Conservation (phyloP, 2,329 filamentous ascomycete genomes). For the Fusarium sp. region DNA sequence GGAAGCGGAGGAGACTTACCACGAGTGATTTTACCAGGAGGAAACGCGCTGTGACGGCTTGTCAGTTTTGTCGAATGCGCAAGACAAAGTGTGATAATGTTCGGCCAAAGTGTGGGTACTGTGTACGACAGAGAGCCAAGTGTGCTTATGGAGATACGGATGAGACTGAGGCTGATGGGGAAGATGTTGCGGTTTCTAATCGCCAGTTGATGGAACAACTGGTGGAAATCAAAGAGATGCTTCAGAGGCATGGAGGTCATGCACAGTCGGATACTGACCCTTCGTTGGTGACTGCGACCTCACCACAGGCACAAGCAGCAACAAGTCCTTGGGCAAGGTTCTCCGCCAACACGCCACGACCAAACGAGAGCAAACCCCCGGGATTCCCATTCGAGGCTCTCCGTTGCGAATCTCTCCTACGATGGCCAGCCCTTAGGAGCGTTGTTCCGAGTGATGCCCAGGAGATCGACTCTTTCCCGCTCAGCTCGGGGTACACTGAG, state of each 20-base stretch:
- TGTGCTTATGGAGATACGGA: constrained; percentile 23
- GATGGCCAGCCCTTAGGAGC: constrained; percentile 1
- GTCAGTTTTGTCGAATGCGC: constrained; percentile 27
- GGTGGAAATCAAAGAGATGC: constrained; percentile 2
- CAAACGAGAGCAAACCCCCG: background rate
- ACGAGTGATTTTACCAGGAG: constrained; percentile 24
- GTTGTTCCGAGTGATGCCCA: constrained; percentile 8
- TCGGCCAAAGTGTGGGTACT: constrained; percentile 23
- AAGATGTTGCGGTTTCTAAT: constrained; percentile 6
- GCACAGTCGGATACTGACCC: background rate
- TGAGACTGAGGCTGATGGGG: background rate
- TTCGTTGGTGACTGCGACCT: background rate
- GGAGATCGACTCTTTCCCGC: constrained; percentile 15
- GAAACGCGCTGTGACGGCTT: constrained; percentile 24
- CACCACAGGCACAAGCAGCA: background rate
- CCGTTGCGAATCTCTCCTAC: background rate
- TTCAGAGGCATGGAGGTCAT: background rate
- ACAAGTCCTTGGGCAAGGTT: constrained; percentile 6
- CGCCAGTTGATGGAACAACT: constrained; percentile 22
- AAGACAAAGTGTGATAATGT: constrained; percentile 32
- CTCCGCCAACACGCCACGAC: background rate
- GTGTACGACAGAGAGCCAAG: constrained; percentile 20
- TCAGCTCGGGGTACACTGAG: constrained; percentile 17
- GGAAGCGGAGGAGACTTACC: constrained; percentile 13
- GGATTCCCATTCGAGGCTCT: constrained; percentile 3